Evolutionary conservation across 1,284 basidiomycete genomes (phyloP).

Genomic region (Ceratobasidium sp.): DNA sequence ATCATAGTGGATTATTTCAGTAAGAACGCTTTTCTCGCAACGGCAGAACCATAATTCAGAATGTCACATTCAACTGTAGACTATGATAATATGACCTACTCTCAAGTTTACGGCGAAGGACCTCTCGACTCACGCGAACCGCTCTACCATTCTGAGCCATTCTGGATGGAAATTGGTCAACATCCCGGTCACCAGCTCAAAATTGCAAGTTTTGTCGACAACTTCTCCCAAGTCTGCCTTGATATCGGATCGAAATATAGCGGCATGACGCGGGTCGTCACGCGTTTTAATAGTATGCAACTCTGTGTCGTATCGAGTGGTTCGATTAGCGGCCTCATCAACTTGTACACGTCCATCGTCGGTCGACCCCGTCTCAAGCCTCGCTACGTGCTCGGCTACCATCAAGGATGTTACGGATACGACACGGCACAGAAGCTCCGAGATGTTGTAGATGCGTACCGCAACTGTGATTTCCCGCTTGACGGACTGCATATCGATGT

Average conservation of each 20-base stretch:
- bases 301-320: slow-evolving; percentile 22
- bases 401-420: slow-evolving; percentile 42
- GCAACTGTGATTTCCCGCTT: slow-evolving; percentile 12
- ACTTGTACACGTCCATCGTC: slow-evolving; percentile 19
- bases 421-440: slow-evolving; percentile 11
- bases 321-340: slow-evolving; percentile 27
- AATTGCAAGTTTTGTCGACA: slow-evolving; percentile 41
- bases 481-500: slow-evolving; percentile 42
- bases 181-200: slow-evolving; percentile 27
- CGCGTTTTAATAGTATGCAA: slow-evolving; percentile 37
- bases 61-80: not conserved
- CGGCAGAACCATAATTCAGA: not conserved
- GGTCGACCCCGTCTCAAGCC: slow-evolving; percentile 41
- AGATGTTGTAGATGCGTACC: slow-evolving; percentile 23
- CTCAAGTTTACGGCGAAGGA: slow-evolving; percentile 28
- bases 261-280: slow-evolving; percentile 21
- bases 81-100: slow-evolving; percentile 41
- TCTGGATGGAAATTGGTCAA: slow-evolving; percentile 34
- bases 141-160: slow-evolving; percentile 41
- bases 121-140: slow-evolving; percentile 41
- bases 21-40: not conserved
- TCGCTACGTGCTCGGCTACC: slow-evolving; percentile 42
- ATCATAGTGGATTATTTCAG: slow-evolving; percentile 36
- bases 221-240: slow-evolving; percentile 40
- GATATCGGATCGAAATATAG: slow-evolving; percentile 35